phyloP scores from a whole-genome alignment of 352 stramenopile species.

The Pythium folliculosum region DNA sequence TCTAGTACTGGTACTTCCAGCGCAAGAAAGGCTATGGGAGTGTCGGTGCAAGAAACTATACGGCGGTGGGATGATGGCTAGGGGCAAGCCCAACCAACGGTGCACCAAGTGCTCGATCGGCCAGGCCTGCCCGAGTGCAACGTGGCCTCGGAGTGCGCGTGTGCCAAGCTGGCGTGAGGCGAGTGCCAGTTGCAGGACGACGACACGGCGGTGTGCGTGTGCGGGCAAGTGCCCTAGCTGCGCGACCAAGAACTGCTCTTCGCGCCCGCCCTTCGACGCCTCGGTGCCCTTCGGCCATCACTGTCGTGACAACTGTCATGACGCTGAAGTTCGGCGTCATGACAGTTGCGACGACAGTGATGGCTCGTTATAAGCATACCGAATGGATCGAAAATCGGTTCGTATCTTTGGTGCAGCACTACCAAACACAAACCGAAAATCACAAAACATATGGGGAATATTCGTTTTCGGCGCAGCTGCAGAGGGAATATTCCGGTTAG shows the following conservation, averaged over 20 bases:
- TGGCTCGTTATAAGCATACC: neutral
- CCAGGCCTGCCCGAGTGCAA: conserved; percentile 31
- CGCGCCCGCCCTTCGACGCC: neutral
- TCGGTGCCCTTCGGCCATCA: too few relatives aligned
- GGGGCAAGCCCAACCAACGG: conserved; percentile 37
- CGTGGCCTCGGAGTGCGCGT: conserved; percentile 30
- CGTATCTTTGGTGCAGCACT: neutral
- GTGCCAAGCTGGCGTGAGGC: conserved; percentile 23
- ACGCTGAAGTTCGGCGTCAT: too few relatives aligned
- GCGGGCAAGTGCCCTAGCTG: conserved; percentile 26
- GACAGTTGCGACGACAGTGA: too few relatives aligned
- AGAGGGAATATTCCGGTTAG: neutral
- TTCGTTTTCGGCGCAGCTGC: neutral
- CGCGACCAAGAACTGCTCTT: conserved; percentile 8
- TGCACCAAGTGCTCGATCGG: conserved; percentile 38
- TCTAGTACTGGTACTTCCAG: too few relatives aligned
- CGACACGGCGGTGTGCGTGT: conserved; percentile 28
- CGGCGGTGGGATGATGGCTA: conserved; percentile 32
- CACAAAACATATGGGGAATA: neutral
- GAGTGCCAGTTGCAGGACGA: conserved; percentile 20
- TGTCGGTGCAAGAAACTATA: conserved; percentile 38
- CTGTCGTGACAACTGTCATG: too few relatives aligned
- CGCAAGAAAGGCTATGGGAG: conserved; percentile 44
- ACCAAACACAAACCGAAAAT: neutral
- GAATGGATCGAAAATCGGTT: neutral